These are phyloP conservation scores for Emergomyces pasteurianus DNA, from an alignment of 2,329 filamentous ascomycete species.

Conservation along the genomic window DNA sequence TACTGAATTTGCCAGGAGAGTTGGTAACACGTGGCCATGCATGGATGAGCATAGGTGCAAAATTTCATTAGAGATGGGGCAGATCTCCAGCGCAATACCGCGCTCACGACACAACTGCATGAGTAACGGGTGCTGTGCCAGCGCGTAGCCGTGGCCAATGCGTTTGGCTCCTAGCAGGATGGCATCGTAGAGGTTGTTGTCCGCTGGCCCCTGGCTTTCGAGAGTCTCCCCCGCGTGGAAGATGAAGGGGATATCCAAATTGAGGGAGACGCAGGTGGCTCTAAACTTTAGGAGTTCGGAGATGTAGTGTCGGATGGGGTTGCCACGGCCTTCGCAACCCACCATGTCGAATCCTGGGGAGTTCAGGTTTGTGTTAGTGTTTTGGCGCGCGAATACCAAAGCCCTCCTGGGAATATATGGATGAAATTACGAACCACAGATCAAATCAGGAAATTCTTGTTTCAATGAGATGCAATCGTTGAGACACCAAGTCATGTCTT, in stretches of 20 bases:
- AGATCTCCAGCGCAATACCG: slow-evolving; percentile 78
- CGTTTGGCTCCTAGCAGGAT: slow-evolving; percentile 74
- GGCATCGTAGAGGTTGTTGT: slow-evolving; percentile 81
- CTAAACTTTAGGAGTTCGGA: slow-evolving; percentile 91
- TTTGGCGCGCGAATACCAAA: not conserved
- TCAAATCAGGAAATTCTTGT: slow-evolving; percentile 1
- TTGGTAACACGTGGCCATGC: slow-evolving; percentile 64
- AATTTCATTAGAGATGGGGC: slow-evolving; percentile 83
- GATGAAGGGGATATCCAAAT: slow-evolving; percentile 80
- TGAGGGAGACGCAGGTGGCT: slow-evolving; percentile 66
- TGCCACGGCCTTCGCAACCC: slow-evolving; percentile 71
- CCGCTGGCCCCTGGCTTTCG: slow-evolving; percentile 62
- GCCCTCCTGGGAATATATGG: not conserved
- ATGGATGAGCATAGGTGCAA: slow-evolving; percentile 66
- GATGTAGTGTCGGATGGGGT: slow-evolving; percentile 62
- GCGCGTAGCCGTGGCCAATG: slow-evolving; percentile 78
- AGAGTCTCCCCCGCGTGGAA: slow-evolving; percentile 89
- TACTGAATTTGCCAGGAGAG: slow-evolving; percentile 8
- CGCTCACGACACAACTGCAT: slow-evolving; percentile 82
- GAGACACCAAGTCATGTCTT: slow-evolving; percentile 3
- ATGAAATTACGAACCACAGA: slow-evolving; percentile 2
- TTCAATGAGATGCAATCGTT: slow-evolving; percentile 3
- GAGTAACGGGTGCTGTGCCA: slow-evolving; percentile 84
- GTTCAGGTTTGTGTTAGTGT: not conserved
- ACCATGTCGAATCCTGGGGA: slow-evolving; percentile 71